Base-by-base conservation (phyloP, 768 basidiomycete species). In the Rhodotorula babjevae region DNA sequence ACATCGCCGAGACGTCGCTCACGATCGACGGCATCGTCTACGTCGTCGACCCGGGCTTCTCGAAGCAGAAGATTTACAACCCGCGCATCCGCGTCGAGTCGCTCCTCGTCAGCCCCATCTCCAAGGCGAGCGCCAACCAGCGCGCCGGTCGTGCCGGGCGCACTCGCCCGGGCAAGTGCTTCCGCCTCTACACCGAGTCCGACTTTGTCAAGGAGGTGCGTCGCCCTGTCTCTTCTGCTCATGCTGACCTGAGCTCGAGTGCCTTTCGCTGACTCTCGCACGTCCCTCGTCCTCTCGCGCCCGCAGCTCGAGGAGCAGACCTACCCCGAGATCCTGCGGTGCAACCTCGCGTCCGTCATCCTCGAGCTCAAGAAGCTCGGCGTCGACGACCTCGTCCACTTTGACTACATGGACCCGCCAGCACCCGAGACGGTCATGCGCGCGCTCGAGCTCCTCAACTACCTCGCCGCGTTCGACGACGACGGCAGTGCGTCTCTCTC, bases 21-120 rank as follows among this genome's bases (percentile, higher is more conserved):
- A 99, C 95, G 6, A 98, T 99, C 69, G 95, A 99, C 76, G 95
- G 95, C 31, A 97, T 99, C 78, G 94, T 99, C n/a, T 99, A 98
- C 78, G 95, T 97, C 68, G 93, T 97, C 59, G 95, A 97, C 79
- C 92, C 94, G 0, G 94, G 93, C 2, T 96, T 98, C 83, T 93
- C 90, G 47, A 95, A 99, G 82, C 95, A 97, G 82, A 97, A 95
- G 80, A 90, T 98, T 61, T 99, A 98, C 84, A 98, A 97, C 80
- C 96, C 95, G 0, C 87, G 95, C 44, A 96, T 97, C 71, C 88
- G 95, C 60, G 95, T 98, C 29, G 95, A 99, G 83, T 90, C 89
- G 72, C 83, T 99, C 65, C 83, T 97, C 27, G 94, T 98, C 57
- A 89, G 90, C 63, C 94, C 93, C 0, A 99, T 98, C 77, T 95